Conservation (phyloP, 2,329 filamentous ascomycete species). For the Pseudogymnoascus sp. region DNA sequence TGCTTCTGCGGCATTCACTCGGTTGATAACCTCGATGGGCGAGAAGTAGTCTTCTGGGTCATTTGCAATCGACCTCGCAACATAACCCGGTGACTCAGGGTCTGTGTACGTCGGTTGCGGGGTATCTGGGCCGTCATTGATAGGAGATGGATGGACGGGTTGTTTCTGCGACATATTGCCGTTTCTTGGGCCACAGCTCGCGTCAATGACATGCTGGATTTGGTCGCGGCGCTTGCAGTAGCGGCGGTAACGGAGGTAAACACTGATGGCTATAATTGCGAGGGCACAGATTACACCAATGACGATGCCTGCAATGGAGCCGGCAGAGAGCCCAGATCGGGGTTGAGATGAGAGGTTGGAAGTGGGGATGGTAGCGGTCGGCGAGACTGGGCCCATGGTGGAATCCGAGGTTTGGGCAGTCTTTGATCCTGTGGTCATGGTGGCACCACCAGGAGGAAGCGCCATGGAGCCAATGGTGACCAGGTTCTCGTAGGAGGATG, state of each 20-base stretch:
- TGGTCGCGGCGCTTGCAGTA: neutral
- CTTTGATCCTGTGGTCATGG: neutral
- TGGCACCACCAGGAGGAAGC: neutral
- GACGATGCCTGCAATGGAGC: neutral
- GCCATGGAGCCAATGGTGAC: constrained; percentile 2
- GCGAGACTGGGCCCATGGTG: neutral
- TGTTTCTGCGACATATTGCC: neutral
- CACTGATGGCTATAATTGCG: neutral
- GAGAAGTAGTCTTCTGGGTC: neutral
- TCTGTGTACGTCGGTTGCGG: neutral
- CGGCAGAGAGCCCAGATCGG: neutral
- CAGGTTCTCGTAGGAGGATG: neutral
- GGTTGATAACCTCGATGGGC: neutral
- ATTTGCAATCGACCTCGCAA: neutral
- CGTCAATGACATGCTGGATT: neutral
- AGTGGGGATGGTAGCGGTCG: neutral
- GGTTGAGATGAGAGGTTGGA: neutral
- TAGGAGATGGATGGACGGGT: neutral
- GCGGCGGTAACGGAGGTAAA: neutral
- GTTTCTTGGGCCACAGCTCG: neutral
- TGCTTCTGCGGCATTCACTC: neutral
- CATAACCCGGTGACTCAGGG: neutral
- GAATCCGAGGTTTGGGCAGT: neutral
- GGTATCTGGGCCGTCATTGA: neutral
- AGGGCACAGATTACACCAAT: neutral